A percentile compares a stretch with the other conserved stretches of the same genome.
Evolutionary conservation across 352 stramenopile species (phyloP).

Genomic region (Phytopythium cucurbitacearum): DNA sequence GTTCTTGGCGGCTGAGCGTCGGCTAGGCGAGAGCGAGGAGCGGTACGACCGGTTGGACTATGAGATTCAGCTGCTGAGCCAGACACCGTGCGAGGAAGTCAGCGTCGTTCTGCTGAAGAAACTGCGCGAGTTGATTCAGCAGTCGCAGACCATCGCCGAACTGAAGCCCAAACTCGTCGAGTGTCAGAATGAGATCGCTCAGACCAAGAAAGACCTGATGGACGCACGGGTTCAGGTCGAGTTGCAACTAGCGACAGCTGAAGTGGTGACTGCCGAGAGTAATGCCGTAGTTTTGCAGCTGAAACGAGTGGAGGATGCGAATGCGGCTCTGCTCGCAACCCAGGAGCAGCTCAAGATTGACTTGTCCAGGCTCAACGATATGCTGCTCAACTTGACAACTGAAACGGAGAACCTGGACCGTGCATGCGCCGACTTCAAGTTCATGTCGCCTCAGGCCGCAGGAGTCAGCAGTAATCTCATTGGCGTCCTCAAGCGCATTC

Average conservation of each 20-base stretch:
- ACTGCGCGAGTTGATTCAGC: constrained; percentile 28
- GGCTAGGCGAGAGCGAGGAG: constrained; percentile 53
- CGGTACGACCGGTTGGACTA: constrained; percentile 64
- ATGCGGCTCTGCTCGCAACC: constrained; percentile 30
- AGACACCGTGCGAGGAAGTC: constrained; percentile 53
- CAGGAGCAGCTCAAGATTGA: constrained; percentile 44
- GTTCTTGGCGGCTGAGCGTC: constrained; percentile 53
- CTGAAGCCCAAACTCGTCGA: constrained; percentile 26
- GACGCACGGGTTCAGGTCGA: constrained; percentile 35
- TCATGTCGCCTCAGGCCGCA: constrained; percentile 22
- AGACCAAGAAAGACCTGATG: constrained; percentile 42
- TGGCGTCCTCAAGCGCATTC: constrained; percentile 24
- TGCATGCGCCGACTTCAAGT: constrained; percentile 25
- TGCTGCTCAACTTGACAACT: constrained; percentile 34
- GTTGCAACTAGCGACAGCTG: constrained; percentile 28
- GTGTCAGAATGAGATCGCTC: constrained; percentile 30
- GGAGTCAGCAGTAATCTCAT: constrained; percentile 19
- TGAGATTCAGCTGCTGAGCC: constrained; percentile 50
- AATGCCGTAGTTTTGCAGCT: constrained; percentile 8
- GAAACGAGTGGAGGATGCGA: constrained; percentile 33
- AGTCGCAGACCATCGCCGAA: constrained; percentile 34
- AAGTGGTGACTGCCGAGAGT: neutral
- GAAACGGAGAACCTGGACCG: constrained; percentile 44
- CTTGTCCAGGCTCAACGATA: constrained; percentile 38
- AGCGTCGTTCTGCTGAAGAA: constrained; percentile 40